A percentile compares a stretch with the other conserved stretches of the same genome.
Conservation (phyloP, 371 early-diverging fungal genomes). For the Synchytrium microbalum region DNA sequence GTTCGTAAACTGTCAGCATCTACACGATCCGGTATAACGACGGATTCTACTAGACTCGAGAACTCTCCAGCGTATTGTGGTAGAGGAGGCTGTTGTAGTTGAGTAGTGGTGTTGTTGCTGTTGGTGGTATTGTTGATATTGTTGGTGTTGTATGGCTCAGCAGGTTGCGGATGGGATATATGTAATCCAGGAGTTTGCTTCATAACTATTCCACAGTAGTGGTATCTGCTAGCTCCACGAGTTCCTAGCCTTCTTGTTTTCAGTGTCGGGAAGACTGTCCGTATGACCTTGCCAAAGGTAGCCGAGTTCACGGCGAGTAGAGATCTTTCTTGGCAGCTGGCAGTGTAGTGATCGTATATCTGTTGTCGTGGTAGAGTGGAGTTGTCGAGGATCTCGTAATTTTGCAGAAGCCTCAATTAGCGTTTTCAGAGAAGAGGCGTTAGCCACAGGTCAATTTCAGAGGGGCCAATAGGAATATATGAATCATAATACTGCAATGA, state of each 20-base stretch:
- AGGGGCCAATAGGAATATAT: no score
- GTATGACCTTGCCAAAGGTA: constrained; percentile 58
- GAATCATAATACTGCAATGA: no score
- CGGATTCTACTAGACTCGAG: constrained; percentile 8
- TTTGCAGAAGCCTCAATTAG: constrained; percentile 37
- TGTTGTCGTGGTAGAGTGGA: constrained; percentile 52
- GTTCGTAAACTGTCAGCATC: constrained; percentile 11
- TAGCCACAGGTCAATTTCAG: no score
- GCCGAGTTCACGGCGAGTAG: constrained; percentile 56
- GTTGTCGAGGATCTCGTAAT: constrained; percentile 44
- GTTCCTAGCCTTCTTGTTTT: constrained; percentile 56
- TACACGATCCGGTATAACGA: neutral
- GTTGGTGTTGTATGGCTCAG: constrained; percentile 6
- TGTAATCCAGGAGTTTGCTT: constrained; percentile 13
- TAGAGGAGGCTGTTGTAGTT: constrained; percentile 20
- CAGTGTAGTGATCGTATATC: constrained; percentile 53
- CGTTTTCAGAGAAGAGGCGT: neutral
- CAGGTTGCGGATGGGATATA: constrained; percentile 6
- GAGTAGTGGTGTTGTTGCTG: no score
- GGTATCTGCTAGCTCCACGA: constrained; percentile 54
- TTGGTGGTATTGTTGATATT: constrained; percentile 6
- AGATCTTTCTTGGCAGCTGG: constrained; percentile 31
- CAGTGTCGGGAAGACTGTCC: constrained; percentile 51
- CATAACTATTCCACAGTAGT: constrained; percentile 48
- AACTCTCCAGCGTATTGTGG: constrained; percentile 12